Evolutionary conservation across 768 basidiomycete species (phyloP).

Genomic region (Tremella mesenterica): DNA sequence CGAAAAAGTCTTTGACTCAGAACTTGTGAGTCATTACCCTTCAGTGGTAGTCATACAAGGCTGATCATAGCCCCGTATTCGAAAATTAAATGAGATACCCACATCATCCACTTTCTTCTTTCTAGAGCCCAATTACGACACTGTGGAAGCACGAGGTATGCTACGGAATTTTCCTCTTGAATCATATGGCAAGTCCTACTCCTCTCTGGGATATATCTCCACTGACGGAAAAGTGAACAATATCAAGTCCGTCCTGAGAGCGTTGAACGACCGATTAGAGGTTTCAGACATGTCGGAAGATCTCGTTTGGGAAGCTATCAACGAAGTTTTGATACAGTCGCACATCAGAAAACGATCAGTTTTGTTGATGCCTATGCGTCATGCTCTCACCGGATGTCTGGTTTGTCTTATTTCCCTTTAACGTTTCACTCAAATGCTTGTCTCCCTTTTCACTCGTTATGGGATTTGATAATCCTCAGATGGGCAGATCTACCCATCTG

Average conservation of each 20-base stretch:
- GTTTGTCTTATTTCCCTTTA: constrained; percentile 47
- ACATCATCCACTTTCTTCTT: constrained; percentile 69
- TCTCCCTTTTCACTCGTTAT: no score
- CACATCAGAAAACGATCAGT: constrained; percentile 43
- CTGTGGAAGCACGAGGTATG: constrained; percentile 54
- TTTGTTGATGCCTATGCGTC: constrained; percentile 65
- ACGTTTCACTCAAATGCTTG: not conserved
- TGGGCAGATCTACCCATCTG: no score
- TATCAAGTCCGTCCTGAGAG: no score
- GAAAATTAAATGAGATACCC: constrained; percentile 58
- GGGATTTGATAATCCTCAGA: no score
- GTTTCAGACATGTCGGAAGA: constrained; percentile 43
- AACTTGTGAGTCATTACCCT: constrained; percentile 28
- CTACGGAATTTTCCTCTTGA: constrained; percentile 46
- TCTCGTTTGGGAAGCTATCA: constrained; percentile 46
- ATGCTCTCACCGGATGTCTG: constrained; percentile 75
- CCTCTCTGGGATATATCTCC: no score
- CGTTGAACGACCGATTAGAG: no score
- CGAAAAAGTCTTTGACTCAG: constrained; percentile 54
- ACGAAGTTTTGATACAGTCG: constrained; percentile 13
- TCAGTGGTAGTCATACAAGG: not conserved
- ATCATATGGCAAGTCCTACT: constrained; percentile 48
- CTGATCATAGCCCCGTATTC: constrained; percentile 21
- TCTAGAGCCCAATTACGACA: constrained; percentile 54
- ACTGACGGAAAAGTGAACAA: no score